A percentile compares a stretch with the other conserved stretches of the same genome.
Conservation (phyloP, 805 yeast genomes). For the Wickerhamiella azyma region DNA sequence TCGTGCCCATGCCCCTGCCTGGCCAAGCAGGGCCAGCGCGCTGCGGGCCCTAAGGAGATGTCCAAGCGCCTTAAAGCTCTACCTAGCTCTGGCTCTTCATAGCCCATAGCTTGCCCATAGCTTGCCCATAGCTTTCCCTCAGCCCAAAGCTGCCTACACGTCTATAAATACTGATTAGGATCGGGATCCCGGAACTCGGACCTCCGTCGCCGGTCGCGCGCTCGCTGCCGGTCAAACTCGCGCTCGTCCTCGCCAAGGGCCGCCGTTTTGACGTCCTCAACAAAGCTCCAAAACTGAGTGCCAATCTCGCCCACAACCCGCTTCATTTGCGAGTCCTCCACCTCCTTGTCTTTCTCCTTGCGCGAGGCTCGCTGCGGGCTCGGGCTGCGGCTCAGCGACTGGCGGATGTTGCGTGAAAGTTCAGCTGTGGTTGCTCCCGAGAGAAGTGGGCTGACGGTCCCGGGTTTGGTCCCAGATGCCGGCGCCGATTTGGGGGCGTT, state of each 20-base stretch:
- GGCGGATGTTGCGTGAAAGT: slow-evolving; percentile 2
- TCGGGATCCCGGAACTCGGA: neutral
- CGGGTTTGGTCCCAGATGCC: no score
- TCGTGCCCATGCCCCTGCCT: no score
- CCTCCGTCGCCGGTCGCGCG: neutral
- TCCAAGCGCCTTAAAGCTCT: no score
- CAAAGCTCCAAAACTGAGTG: slow-evolving; percentile 25
- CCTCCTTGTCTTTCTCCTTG: slow-evolving; percentile 1
- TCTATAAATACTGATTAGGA: slow-evolving; percentile 4
- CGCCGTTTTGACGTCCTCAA: slow-evolving; percentile 25
- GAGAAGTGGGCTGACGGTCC: neutral
- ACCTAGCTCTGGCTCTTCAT: no score
- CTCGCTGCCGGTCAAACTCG: neutral
- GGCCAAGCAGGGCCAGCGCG: no score
- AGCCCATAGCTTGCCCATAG: no score
- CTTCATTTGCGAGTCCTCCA: slow-evolving; percentile 5
- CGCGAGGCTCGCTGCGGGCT: slow-evolving; percentile 4
- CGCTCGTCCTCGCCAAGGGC: slow-evolving; percentile 23
- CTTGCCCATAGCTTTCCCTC: no score
- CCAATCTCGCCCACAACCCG: slow-evolving; percentile 26
- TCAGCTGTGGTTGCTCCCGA: slow-evolving; percentile 8
- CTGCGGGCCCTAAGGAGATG: no score
- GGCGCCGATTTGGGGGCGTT: no score
- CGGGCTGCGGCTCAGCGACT: slow-evolving; percentile 8
- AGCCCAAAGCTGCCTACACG: neutral